Conservation (phyloP, 2,329 filamentous ascomycete species). For the Ophiostoma piceae region DNA sequence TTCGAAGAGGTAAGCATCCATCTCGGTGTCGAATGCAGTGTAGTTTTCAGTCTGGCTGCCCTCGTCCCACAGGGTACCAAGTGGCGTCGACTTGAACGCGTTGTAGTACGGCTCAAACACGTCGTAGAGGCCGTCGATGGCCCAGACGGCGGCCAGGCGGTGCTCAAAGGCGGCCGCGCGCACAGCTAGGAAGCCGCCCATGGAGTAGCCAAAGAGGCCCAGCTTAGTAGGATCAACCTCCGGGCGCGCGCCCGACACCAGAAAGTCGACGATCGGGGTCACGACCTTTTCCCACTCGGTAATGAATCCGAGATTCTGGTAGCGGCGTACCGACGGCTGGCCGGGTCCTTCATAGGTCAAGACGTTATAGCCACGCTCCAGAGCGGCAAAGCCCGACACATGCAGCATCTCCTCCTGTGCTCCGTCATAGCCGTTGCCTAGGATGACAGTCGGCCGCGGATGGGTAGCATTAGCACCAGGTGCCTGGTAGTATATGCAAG, state of each 20-base stretch:
- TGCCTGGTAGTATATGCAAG: slow-evolving; percentile 35
- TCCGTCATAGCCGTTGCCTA: slow-evolving; percentile 42
- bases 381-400: neutral
- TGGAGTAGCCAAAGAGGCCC: slow-evolving; percentile 39
- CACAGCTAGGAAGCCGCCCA: slow-evolving; percentile 39
- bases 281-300: slow-evolving; percentile 41
- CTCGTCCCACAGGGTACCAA: neutral
- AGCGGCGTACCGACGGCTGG: slow-evolving; percentile 39
- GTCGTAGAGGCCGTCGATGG: slow-evolving; percentile 39
- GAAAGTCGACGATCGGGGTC: slow-evolving; percentile 39
- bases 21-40: slow-evolving; percentile 16
- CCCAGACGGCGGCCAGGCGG: slow-evolving; percentile 38
- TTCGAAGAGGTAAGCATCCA: slow-evolving; percentile 7
- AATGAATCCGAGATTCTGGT: slow-evolving; percentile 41
- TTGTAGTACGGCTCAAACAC: slow-evolving; percentile 26
- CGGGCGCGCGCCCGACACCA: slow-evolving; percentile 25
- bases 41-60: neutral
- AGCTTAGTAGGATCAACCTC: slow-evolving; percentile 28
- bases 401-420: slow-evolving; percentile 39
- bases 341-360: slow-evolving; percentile 46
- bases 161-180: slow-evolving; percentile 43
- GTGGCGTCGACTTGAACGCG: neutral
- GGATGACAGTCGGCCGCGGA: slow-evolving; percentile 37
- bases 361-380: slow-evolving; percentile 37
- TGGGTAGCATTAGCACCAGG: slow-evolving; percentile 22